Evolutionary conservation across 441 rosid species (phyloP).

Genomic region (Arabidopsis lyrata): DNA sequence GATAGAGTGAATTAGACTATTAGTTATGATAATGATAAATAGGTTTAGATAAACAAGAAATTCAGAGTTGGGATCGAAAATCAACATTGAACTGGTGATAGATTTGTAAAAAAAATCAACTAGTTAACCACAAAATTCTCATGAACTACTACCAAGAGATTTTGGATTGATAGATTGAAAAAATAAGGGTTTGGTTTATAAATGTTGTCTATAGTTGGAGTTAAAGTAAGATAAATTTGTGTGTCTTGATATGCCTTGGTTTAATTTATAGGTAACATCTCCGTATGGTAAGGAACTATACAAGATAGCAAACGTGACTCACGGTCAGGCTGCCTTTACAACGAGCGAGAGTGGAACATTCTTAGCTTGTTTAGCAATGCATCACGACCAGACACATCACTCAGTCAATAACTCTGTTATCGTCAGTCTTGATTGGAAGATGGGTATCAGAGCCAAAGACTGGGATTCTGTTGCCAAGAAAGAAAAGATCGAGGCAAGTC

Average conservation of each 20-base stretch:
- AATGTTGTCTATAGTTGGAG: neutral
- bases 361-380: slow-evolving; percentile 76
- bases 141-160: neutral
- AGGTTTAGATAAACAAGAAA: neutral
- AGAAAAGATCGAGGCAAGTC: slow-evolving; percentile 80
- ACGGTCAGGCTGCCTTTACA: slow-evolving; percentile 78
- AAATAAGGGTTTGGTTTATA: slow-evolving; percentile 3
- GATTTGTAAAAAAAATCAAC: neutral
- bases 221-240: slow-evolving; percentile 12
- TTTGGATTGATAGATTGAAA: neutral
- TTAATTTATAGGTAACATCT: slow-evolving; percentile 65
- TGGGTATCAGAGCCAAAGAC: slow-evolving; percentile 82
- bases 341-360: slow-evolving; percentile 70
- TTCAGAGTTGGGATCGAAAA: neutral
- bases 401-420: slow-evolving; percentile 45
- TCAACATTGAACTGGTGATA: neutral
- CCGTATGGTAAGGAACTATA: slow-evolving; percentile 77
- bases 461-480: slow-evolving; percentile 91
- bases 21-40: neutral
- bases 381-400: slow-evolving; percentile 49
- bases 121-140: neutral
- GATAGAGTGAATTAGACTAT: no score
- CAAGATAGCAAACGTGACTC: slow-evolving; percentile 63
- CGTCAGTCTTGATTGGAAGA: slow-evolving; percentile 76
- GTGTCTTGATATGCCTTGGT: slow-evolving; percentile 1